A percentile compares a stretch with the other conserved stretches of the same genome.
Conservation (phyloP, 139 green algal species). For the Dunaliella primolecta region DNA sequence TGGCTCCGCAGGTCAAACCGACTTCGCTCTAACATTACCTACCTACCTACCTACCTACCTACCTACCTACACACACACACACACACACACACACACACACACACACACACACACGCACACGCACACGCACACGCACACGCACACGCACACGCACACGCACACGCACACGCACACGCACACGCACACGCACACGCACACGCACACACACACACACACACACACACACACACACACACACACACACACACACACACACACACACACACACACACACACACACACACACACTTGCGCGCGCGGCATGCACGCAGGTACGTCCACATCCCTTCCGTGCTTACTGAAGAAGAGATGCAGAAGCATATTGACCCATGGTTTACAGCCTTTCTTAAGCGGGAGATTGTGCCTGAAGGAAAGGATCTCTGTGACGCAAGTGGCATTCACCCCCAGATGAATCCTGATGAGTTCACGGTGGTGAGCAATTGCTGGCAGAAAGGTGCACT, state of each 20-base stretch:
- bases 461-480: conserved; percentile 50
- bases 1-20: too few relatives aligned
- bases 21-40: too few relatives aligned
- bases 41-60: too few relatives aligned
- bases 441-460: conserved; percentile 27
- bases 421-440: conserved; percentile 61
- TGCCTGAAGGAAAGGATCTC: conserved; percentile 53
- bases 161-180: too few relatives aligned
- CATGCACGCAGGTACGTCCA: conserved; percentile 34
- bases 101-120: too few relatives aligned
- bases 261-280: not conserved
- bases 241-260: not conserved
- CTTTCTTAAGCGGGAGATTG: conserved; percentile 50
- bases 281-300: not conserved
- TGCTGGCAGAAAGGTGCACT: too few relatives aligned
- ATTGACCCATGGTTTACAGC: conserved; percentile 49
- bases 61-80: too few relatives aligned
- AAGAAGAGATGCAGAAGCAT: conserved; percentile 38
- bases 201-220: not conserved
- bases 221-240: not conserved
- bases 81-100: too few relatives aligned
- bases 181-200: not conserved
- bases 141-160: too few relatives aligned
- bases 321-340: conserved; percentile 35
- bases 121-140: too few relatives aligned